phyloP scores from a whole-genome alignment of 2,329 filamentous ascomycete genomes.

The Juglanconis juglandina region DNA sequence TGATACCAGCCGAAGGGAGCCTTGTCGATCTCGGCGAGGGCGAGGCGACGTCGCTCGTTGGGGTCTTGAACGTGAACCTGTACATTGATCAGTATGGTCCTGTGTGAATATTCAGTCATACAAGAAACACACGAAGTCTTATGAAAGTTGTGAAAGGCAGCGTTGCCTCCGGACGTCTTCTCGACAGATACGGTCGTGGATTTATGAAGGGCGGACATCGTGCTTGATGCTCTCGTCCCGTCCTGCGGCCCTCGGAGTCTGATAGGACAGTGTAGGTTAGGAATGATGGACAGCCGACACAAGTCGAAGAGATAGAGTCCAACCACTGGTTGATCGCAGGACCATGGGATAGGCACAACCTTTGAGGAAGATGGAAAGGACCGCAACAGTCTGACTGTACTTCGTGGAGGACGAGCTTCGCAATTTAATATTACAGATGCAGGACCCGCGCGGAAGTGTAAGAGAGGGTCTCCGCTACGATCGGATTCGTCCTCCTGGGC shows the following conservation, averaged over 20 bases:
- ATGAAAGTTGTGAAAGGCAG: constrained; percentile 73
- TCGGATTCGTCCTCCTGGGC: neutral
- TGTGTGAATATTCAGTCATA: neutral
- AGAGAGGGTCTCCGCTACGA: neutral
- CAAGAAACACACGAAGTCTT: constrained; percentile 54
- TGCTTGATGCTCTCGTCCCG: neutral
- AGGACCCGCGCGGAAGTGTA: neutral
- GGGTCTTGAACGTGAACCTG: constrained; percentile 58
- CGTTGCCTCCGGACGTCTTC: constrained; percentile 63
- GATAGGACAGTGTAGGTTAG: neutral
- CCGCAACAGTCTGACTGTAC: neutral
- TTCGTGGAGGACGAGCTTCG: constrained; percentile 1
- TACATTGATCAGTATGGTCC: neutral
- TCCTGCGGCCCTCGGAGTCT: neutral
- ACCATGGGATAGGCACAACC: neutral
- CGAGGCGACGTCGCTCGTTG: constrained; percentile 74
- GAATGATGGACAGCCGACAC: neutral
- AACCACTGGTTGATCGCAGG: neutral
- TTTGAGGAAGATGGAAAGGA: neutral
- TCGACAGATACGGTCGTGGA: constrained; percentile 19
- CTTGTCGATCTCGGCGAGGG: constrained; percentile 78
- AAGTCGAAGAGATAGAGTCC: neutral
- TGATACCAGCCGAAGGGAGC: constrained; percentile 84
- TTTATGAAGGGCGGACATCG: constrained; percentile 20
- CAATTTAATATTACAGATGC: constrained; percentile 9